Conservation (phyloP, 352 stramenopile species). For the Globisporangium camurandrum region DNA sequence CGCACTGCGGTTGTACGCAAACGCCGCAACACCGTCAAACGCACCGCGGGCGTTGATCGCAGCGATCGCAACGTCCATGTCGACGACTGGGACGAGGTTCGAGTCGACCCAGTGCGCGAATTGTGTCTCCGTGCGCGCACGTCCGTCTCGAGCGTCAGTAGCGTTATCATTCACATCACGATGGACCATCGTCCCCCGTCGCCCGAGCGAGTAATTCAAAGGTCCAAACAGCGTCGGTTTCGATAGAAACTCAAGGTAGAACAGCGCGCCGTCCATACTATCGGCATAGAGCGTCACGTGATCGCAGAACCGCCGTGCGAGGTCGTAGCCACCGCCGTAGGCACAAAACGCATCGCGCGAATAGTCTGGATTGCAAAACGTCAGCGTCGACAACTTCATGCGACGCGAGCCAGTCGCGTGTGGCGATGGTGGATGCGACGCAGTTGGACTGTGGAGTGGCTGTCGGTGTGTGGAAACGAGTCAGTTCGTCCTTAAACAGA, state of each 20-base stretch:
- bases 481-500: background rate
- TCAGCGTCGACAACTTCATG: slow-evolving; percentile 41
- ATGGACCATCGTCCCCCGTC: slow-evolving; percentile 39
- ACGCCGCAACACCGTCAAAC: slow-evolving; percentile 42
- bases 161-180: no score
- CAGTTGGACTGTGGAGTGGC: slow-evolving; percentile 8
- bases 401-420: no score
- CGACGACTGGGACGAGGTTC: slow-evolving; percentile 23
- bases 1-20: slow-evolving; percentile 41
- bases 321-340: slow-evolving; percentile 43
- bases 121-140: slow-evolving; percentile 21
- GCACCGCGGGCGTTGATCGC: slow-evolving; percentile 46
- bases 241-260: slow-evolving; percentile 36
- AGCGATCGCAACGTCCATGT: slow-evolving; percentile 47
- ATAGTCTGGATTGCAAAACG: slow-evolving; percentile 77
- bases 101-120: slow-evolving; percentile 33
- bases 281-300: slow-evolving; percentile 77
- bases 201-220: background rate
- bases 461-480: background rate
- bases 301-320: slow-evolving; percentile 41
- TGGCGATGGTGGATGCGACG: background rate
- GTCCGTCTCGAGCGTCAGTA: slow-evolving; percentile 13
- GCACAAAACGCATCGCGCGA: slow-evolving; percentile 54
- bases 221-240: slow-evolving; percentile 27
- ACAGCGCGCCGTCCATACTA: slow-evolving; percentile 17